A percentile compares a stretch with the other conserved stretches of the same genome.
Evolutionary conservation across 106 monocot species (phyloP).

Genomic region (Chionographis japonica): DNA sequence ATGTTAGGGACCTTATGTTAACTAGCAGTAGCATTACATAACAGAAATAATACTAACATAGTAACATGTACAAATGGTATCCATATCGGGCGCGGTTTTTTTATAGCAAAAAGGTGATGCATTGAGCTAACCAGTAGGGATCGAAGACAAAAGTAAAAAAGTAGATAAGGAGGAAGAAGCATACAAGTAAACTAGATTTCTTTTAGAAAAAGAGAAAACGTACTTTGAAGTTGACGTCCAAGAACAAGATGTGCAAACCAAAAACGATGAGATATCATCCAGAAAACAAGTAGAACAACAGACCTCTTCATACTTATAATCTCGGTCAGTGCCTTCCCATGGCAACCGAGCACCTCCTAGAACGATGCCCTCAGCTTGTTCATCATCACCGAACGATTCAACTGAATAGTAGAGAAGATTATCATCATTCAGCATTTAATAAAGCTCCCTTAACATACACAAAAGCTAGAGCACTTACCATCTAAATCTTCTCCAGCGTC

Average conservation of each 20-base stretch:
- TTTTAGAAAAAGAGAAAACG: no score
- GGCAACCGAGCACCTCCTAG: conserved; percentile 48
- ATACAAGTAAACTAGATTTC: no score
- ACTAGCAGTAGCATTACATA: no score
- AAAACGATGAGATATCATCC: background rate
- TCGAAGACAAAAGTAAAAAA: no score
- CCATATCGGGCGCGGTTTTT: no score
- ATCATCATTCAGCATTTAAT: background rate
- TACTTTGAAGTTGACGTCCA: background rate
- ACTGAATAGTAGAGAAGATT: conserved; percentile 24
- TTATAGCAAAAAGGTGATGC: no score
- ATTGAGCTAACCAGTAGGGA: no score
- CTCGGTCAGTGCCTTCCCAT: conserved; percentile 91
- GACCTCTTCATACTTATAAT: conserved; percentile 95
- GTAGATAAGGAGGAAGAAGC: no score
- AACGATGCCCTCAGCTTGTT: conserved; percentile 64
- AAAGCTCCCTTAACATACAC: background rate
- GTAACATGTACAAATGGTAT: no score
- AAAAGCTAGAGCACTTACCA: conserved; percentile 32
- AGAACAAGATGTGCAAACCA: no score
- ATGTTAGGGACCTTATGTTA: no score
- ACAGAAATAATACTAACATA: no score
- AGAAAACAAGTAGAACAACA: background rate
- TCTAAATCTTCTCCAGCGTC: conserved; percentile 54
- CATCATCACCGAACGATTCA: conserved; percentile 60